phyloP scores from a whole-genome alignment of 441 rosid species.

The Croton laevigatus region DNA sequence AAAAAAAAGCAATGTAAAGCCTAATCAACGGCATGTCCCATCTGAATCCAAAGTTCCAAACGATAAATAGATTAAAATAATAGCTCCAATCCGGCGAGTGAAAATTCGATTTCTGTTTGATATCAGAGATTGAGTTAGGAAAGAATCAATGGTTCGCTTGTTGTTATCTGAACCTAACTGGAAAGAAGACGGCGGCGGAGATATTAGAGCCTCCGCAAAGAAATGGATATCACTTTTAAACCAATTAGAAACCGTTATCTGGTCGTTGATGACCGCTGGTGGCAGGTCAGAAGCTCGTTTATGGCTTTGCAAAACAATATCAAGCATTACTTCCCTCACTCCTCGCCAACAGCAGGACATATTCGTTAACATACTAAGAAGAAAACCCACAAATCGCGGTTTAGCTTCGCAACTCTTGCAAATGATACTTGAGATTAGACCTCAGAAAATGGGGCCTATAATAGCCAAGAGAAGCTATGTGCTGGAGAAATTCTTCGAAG shows the following conservation, averaged over 20 bases:
- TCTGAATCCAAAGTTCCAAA: neutral
- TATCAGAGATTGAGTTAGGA: neutral
- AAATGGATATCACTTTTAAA: conserved; percentile 43
- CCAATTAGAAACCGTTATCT: conserved; percentile 47
- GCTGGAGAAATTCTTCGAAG: conserved; percentile 75
- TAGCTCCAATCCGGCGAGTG: too few relatives aligned
- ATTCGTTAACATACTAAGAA: conserved; percentile 54
- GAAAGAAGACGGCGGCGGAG: conserved; percentile 26
- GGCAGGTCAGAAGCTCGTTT: conserved; percentile 79
- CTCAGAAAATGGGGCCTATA: conserved; percentile 46
- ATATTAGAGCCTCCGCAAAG: conserved; percentile 26
- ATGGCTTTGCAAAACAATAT: conserved; percentile 70
- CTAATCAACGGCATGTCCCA: too few relatives aligned
- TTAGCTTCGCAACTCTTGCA: conserved; percentile 64
- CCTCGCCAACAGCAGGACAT: conserved; percentile 45
- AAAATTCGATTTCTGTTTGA: neutral
- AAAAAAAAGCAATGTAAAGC: too few relatives aligned
- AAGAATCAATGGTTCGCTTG: conserved; percentile 42
- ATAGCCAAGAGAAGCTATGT: conserved; percentile 57
- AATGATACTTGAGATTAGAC: conserved; percentile 55
- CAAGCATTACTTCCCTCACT: conserved; percentile 37
- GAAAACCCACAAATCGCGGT: conserved; percentile 34
- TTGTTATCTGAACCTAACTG: conserved; percentile 46
- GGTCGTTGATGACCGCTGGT: conserved; percentile 43
- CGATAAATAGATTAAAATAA: neutral